These are phyloP conservation scores for Ilex asprella DNA, from an alignment of 257 asterid genomes.

Conservation along the genomic window DNA sequence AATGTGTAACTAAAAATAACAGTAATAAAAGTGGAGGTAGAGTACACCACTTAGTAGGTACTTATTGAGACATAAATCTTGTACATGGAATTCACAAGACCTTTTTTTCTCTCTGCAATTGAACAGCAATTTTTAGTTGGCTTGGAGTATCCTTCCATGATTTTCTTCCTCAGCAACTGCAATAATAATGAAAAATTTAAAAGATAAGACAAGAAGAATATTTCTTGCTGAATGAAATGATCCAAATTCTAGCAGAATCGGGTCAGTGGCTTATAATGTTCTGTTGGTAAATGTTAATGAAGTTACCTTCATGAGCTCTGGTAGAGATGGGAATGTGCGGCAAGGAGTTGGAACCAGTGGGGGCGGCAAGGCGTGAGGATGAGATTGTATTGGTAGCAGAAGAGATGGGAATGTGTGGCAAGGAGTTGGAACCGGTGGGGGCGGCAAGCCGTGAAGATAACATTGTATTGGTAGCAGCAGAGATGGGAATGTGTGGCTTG, in stretches of 20 bases:
- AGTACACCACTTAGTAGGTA: not conserved
- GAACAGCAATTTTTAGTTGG: constrained; percentile 43
- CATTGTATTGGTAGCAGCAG: not conserved
- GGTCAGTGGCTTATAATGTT: not conserved
- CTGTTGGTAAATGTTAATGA: not conserved
- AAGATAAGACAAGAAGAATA: not conserved
- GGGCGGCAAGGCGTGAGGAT: not conserved
- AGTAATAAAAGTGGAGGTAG: no score
- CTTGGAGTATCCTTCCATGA: constrained; percentile 69
- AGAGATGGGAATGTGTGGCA: not conserved
- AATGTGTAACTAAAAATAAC: no score
- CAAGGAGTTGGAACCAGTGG: not conserved
- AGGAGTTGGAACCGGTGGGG: not conserved
- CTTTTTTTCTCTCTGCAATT: not conserved
- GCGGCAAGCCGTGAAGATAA: constrained; percentile 6
- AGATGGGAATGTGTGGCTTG: not conserved
- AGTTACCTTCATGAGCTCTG: not conserved
- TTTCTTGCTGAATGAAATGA: not conserved
- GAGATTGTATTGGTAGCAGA: not conserved
- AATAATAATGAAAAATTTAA: constrained; percentile 7
- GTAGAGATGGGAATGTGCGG: not conserved
- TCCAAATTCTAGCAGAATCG: not conserved
- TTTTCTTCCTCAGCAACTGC: constrained; percentile 60
- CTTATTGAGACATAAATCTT: not conserved
- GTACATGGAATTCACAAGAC: not conserved